Evolutionary conservation across 345 rosid species (phyloP).

Genomic region (Litchi chinensis): DNA sequence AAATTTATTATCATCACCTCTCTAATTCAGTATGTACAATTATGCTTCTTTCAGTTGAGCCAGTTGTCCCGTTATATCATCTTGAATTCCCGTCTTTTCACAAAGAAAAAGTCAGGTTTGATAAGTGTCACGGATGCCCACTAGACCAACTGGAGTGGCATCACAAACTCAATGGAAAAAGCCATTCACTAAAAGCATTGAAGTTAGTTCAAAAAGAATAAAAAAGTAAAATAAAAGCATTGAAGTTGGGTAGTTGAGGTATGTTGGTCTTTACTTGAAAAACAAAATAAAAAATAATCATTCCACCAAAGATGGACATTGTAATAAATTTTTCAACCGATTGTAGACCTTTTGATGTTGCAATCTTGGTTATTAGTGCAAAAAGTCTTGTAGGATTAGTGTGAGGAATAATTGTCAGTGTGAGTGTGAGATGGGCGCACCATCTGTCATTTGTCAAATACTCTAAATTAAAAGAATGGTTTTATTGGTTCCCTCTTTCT

Average conservation of each 20-base stretch:
- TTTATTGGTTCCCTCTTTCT: not conserved
- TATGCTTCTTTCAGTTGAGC: not conserved
- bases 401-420: too few relatives aligned
- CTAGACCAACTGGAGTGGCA: conserved; percentile 26
- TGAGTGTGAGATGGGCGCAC: conserved; percentile 8
- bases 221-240: too few relatives aligned
- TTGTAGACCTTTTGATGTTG: conserved; percentile 23
- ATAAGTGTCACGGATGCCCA: conserved; percentile 26
- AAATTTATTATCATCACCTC: too few relatives aligned
- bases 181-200: conserved; percentile 17
- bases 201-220: not conserved
- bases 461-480: conserved; percentile 8
- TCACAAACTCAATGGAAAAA: conserved; percentile 9
- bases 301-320: conserved; percentile 3
- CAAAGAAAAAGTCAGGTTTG: conserved; percentile 5
- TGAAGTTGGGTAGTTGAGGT: conserved; percentile 19
- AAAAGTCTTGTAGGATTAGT: not conserved
- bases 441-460: conserved; percentile 16
- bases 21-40: too few relatives aligned
- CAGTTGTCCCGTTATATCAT: not conserved
- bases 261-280: conserved; percentile 18
- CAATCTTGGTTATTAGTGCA: conserved; percentile 26
- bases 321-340: conserved; percentile 23
- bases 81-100: too few relatives aligned
- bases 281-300: conserved; percentile 32